phyloP scores from a whole-genome alignment of 2,329 filamentous ascomycete genomes.

The Aureobasidium sp. region DNA sequence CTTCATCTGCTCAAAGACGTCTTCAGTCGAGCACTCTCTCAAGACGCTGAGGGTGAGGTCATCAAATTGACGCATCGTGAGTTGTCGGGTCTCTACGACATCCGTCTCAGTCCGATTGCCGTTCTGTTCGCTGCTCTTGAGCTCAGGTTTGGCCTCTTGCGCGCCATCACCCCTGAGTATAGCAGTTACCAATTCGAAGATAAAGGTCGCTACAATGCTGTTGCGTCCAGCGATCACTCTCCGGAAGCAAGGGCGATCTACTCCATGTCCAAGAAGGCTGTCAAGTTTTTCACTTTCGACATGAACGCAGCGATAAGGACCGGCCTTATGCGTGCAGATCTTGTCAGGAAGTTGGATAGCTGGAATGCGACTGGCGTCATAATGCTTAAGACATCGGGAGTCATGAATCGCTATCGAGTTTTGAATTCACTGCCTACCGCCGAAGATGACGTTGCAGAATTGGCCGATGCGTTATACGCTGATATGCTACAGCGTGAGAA shows the following conservation, averaged over 20 bases:
- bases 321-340: slow-evolving; percentile 38
- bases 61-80: slow-evolving; percentile 43
- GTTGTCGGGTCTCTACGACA: slow-evolving; percentile 48
- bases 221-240: slow-evolving; percentile 32
- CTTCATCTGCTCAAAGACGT: slow-evolving; percentile 45
- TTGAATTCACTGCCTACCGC: slow-evolving; percentile 41
- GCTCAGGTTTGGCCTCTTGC: slow-evolving; percentile 49
- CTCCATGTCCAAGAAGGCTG: slow-evolving; percentile 34
- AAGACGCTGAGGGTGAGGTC: slow-evolving; percentile 34
- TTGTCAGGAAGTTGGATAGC: slow-evolving; percentile 50
- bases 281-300: slow-evolving; percentile 43
- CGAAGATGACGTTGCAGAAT: slow-evolving; percentile 35
- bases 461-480: slow-evolving; percentile 44
- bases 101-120: slow-evolving; percentile 32
- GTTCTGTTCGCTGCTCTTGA: slow-evolving; percentile 54
- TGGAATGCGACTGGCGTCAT: slow-evolving; percentile 47
- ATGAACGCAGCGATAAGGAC: slow-evolving; percentile 35
- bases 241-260: slow-evolving; percentile 42
- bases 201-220: slow-evolving; percentile 15
- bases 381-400: slow-evolving; percentile 45
- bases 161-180: slow-evolving; percentile 53
- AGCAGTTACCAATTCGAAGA: slow-evolving; percentile 48
- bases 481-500: slow-evolving; percentile 47
- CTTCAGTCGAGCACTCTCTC: slow-evolving; percentile 32
- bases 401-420: slow-evolving; percentile 50